Evolutionary conservation across 2,329 filamentous ascomycete genomes (phyloP).

Genomic region (Delphinella strobiligena): DNA sequence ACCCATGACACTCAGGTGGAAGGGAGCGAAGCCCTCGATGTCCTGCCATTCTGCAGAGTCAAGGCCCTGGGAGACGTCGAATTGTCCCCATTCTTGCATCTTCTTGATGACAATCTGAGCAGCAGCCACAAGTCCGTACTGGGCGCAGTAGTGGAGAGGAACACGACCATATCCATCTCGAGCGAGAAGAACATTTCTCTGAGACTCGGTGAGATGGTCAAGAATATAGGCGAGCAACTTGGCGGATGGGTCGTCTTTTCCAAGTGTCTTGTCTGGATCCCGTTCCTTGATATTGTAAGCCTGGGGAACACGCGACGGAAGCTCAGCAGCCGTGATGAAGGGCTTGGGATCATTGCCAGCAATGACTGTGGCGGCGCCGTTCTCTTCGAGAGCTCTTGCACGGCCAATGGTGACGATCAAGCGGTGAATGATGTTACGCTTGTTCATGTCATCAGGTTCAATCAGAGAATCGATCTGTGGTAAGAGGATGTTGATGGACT

Average conservation of each 20-base stretch:
- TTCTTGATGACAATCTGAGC: conserved; percentile 77
- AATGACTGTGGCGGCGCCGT: conserved; percentile 8
- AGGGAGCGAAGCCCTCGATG: conserved; percentile 74
- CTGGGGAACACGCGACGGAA: conserved; percentile 50
- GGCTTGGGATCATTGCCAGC: conserved; percentile 42
- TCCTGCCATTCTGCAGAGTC: conserved; percentile 87
- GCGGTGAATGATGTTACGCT: conserved; percentile 84
- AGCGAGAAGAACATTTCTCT: conserved; percentile 54
- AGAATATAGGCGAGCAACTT: conserved; percentile 53
- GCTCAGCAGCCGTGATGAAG: conserved; percentile 69
- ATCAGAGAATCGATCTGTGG: conserved; percentile 58
- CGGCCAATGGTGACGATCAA: conserved; percentile 86
- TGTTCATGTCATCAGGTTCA: conserved; percentile 85
- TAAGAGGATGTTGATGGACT: conserved; percentile 61
- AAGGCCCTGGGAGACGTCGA: conserved; percentile 73
- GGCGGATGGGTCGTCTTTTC: conserved; percentile 63
- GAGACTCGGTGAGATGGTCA: conserved; percentile 53
- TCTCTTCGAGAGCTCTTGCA: conserved; percentile 43
- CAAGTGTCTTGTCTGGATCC: conserved; percentile 43
- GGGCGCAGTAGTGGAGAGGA: conserved; percentile 84
- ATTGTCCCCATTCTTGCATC: conserved; percentile 82
- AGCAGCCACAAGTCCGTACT: conserved; percentile 87
- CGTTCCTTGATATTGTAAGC: conserved; percentile 55
- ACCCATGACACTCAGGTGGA: conserved; percentile 85
- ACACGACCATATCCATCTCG: conserved; percentile 71